Evolutionary conservation across 2,329 filamentous ascomycete genomes (phyloP), one percentile per base, ranked within the genome.

Genomic region (Harringtonia lauricola): DNA sequence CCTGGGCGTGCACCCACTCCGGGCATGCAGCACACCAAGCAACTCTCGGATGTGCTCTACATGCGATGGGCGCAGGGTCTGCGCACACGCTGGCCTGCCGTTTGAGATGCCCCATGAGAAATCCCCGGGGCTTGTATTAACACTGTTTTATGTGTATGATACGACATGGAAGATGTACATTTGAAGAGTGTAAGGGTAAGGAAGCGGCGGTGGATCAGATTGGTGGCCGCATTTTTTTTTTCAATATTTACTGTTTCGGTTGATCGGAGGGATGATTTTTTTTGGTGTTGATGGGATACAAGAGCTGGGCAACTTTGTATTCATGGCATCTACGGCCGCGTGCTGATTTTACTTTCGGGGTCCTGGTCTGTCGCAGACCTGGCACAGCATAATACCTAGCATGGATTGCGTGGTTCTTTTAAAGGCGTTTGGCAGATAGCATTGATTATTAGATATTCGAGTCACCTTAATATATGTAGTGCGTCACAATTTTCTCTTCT

Each of bases 1-100:
- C 75, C 74, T 2, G 74, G 73, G 2, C 68, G 71, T 33, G 65
- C 72, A 42, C 57, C 72, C 2, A 63, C 64, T 38, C 74, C 79
- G 2, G 90, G 88, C 2, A 90, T 95, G 86, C 89, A 95, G 62
- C 90, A 95, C 63, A 85, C 83, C 51, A 86, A 87, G 57, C 79
- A 94, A 58, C 71, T 96, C 31, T 86, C 86, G 1, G 88, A 95
- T 59, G 86, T 94, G 18, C 74, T 98, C 18, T 96, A 95, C 64
- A 79, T 81, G 15, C 77, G 90, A 36, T 98, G 92, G 92, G 79
- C 82, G 3, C 86, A 94, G 46, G 88, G 87, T 2, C 66, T 96
- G 54, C 79, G 81, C 8, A n/a, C n/a, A 30, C 49, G 52, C 2
- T 55, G 48, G 50, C 50, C 51, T 2, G 50, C 49, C 8, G 47